Evolutionary conservation across 2,329 filamentous ascomycete species (phyloP).

Genomic region (Periconia sp.): DNA sequence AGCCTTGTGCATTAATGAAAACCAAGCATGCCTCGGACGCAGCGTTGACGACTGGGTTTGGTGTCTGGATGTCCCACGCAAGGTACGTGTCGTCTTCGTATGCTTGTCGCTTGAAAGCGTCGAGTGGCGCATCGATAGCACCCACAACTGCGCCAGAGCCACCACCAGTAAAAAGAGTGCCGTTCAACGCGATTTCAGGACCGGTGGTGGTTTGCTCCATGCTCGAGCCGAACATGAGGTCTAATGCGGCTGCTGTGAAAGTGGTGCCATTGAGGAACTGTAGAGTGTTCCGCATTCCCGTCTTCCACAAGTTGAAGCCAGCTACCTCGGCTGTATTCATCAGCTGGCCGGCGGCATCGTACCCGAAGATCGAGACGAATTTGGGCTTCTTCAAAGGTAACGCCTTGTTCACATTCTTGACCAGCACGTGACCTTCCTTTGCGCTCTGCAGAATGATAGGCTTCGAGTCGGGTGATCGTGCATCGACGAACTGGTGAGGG

Average conservation of each 20-base stretch:
- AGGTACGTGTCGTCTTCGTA: slow-evolving; percentile 26
- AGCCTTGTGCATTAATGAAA: slow-evolving; percentile 19
- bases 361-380: slow-evolving; percentile 63
- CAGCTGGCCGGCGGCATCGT: slow-evolving; percentile 48
- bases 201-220: slow-evolving; percentile 11
- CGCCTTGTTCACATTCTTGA: slow-evolving; percentile 61
- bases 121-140: slow-evolving; percentile 30
- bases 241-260: neutral
- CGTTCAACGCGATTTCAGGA: neutral
- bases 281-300: slow-evolving; percentile 44
- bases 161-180: neutral
- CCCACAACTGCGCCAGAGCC: neutral
- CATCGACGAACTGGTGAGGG: slow-evolving; percentile 58
- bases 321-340: slow-evolving; percentile 27
- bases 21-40: slow-evolving; percentile 18
- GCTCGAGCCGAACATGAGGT: neutral
- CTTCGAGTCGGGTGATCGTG: slow-evolving; percentile 52
- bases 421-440: slow-evolving; percentile 64
- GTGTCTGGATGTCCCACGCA: slow-evolving; percentile 24
- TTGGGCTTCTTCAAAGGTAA: slow-evolving; percentile 56
- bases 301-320: slow-evolving; percentile 39
- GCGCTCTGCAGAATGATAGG: slow-evolving; percentile 59
- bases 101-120: slow-evolving; percentile 36
- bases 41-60: slow-evolving; percentile 16
- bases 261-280: slow-evolving; percentile 10